phyloP scores from a whole-genome alignment of 768 basidiomycete genomes.

The Phylloporus scabripes region DNA sequence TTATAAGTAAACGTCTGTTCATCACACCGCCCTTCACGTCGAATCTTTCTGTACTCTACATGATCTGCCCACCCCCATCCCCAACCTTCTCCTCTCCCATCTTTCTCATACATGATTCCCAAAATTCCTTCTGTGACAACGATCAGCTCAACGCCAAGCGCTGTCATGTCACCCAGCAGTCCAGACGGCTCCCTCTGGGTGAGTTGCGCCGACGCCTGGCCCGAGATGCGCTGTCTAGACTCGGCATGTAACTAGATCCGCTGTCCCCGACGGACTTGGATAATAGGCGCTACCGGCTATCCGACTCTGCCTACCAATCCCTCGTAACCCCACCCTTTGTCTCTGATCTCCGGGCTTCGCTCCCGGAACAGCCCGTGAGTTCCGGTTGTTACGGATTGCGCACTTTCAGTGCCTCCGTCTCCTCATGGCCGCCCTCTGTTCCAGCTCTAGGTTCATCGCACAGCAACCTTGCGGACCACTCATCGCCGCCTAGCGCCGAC shows the following conservation, averaged over 20 bases:
- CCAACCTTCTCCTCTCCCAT: conserved; percentile 1
- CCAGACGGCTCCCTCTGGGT: conserved; percentile 23
- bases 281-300: conserved; percentile 12
- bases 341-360: conserved; percentile 12
- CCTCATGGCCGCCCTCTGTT: conserved; percentile 23
- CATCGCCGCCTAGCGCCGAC: conserved; percentile 10
- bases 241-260: conserved; percentile 18
- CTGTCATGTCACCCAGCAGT: not conserved
- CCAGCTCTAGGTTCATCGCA: conserved; percentile 1
- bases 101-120: not conserved
- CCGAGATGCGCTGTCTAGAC: not conserved
- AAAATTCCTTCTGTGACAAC: not conserved
- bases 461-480: conserved; percentile 1
- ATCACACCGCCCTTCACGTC: not conserved
- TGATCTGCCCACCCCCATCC: conserved; percentile 23
- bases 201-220: conserved; percentile 10
- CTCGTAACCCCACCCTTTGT: conserved; percentile 5
- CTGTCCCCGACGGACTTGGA: conserved; percentile 19
- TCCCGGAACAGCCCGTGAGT: conserved; percentile 10
- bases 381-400: conserved; percentile 7
- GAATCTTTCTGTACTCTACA: conserved; percentile 8
- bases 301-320: conserved; percentile 6
- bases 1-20: conserved; percentile 19
- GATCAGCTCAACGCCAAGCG: too few species aligned
- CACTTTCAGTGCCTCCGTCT: conserved; percentile 7